These are phyloP conservation scores for Fallopia convolvulus DNA, from an alignment of 148 eudicot species.

Conservation along the genomic window DNA sequence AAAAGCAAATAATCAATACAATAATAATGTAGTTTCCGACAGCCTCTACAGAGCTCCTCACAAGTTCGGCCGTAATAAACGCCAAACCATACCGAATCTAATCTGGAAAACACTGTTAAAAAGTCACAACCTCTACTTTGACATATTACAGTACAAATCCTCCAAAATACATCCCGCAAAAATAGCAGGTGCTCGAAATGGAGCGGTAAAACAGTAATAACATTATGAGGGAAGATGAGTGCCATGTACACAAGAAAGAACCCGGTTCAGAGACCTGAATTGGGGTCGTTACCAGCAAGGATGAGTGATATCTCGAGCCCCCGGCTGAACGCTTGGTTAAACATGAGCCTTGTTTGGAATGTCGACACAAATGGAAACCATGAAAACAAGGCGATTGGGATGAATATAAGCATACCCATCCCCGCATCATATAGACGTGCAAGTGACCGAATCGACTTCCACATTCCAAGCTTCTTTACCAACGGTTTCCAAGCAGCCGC, in stretches of 20 bases:
- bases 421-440: constrained; percentile 94
- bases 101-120: not conserved
- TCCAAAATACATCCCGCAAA: not conserved
- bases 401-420: constrained; percentile 89
- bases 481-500: constrained; percentile 91
- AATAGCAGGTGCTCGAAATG: not conserved
- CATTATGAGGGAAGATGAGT: not conserved
- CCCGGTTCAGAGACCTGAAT: constrained; percentile 41
- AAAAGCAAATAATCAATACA: not conserved
- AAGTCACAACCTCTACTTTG: not conserved
- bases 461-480: constrained; percentile 58
- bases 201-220: too few relatives aligned
- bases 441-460: constrained; percentile 92
- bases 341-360: constrained; percentile 96
- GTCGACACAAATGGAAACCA: constrained; percentile 98
- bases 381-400: constrained; percentile 81
- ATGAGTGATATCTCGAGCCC: constrained; percentile 97
- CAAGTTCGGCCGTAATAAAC: not conserved
- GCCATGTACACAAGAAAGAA: not conserved
- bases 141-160: not conserved
- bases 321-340: constrained; percentile 97
- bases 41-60: not conserved
- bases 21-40: not conserved
- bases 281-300: constrained; percentile 95
- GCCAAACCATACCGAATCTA: not conserved